Evolutionary conservation across 1,139 yeast species (phyloP).

Genomic region (Candida glucosophila): DNA sequence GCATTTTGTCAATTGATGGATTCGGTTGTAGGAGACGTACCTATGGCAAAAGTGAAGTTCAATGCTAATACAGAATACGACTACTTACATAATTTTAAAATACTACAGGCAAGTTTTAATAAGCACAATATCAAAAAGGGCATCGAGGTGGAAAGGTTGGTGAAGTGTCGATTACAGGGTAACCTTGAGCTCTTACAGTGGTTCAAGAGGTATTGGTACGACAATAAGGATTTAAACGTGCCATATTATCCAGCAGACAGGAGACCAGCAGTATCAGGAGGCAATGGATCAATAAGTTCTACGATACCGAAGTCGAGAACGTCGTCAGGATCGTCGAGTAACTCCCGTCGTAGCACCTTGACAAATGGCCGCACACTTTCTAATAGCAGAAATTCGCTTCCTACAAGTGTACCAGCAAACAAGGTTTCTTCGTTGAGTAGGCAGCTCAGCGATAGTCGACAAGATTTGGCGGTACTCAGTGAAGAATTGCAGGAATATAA

Average conservation of each 20-base stretch:
- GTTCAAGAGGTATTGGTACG: conserved; percentile 79
- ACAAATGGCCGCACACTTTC: too few relatives aligned
- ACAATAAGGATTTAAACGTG: conserved; percentile 51
- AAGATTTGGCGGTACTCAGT: conserved; percentile 31
- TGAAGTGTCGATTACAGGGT: conserved; percentile 88
- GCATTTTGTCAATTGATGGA: conserved; percentile 90
- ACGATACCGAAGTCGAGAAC: conserved; percentile 5
- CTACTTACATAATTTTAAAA: conserved; percentile 70
- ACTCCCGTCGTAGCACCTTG: conserved; percentile 8
- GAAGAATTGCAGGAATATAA: conserved; percentile 47
- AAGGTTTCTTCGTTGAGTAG: conserved; percentile 13
- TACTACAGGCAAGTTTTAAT: conserved; percentile 70
- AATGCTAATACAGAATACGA: conserved; percentile 65
- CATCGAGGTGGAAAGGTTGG: conserved; percentile 72
- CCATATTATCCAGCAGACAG: conserved; percentile 55
- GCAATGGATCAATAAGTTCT: conserved; percentile 3
- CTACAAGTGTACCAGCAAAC: conserved; percentile 6
- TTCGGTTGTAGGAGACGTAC: conserved; percentile 72
- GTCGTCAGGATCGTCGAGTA: conserved; percentile 6
- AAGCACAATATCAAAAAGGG: conserved; percentile 64
- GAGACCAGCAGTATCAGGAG: conserved; percentile 9
- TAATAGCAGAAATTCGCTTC: conserved; percentile 5
- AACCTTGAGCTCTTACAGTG: conserved; percentile 91
- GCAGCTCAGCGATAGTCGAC: conserved; percentile 15
- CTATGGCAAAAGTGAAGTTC: conserved; percentile 68